Evolutionary conservation across 164 flowering plant genomes (phyloP), one percentile per base, ranked within the genome.

Genomic region (Sextonia rubra): DNA sequence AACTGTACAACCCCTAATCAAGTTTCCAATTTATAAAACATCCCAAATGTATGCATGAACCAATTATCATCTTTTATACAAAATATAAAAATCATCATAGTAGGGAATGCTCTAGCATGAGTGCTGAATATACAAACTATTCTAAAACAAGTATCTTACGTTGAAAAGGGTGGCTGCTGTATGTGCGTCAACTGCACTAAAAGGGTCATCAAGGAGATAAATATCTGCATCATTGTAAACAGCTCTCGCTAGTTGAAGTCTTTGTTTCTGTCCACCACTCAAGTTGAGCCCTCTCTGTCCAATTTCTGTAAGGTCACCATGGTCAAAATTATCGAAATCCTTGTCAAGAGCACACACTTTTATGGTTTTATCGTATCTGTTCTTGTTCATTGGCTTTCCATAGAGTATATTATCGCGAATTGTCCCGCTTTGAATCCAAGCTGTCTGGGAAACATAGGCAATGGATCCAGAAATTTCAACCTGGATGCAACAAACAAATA

Each of bases 261-360:
- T 82, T 77, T 94, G 98, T 65, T 89, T 94, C 76, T 94, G 98
- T 69, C 98, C 98, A 14, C 98, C 98, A 76, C 98, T 94, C 90
- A 94, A 55, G 72, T 94, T 94, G 26, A 94, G 79, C 69, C 98
- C 98, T 78, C 97, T 81, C 79, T 94, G 89, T 6, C 98, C 97
- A 24, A 94, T 94, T 79, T 94, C 98, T 0, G 98, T 94, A 12
- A 89, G 88, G 81, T 94, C 97, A 7, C 98, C 98, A 75, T 89
- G 88, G 25, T 73, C 75, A 69, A 92, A 91, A 69, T 71, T 80
- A 18, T 77, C 78, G 1, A 94, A 82, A 64, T 94, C 98, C 74
- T 92, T 91, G 60, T 89, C 97, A 18, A 94, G 76, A 0, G 97
- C 93, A 75, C 91, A 89, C 3, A 85, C 90, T 73, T 80, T 87